phyloP scores from a whole-genome alignment of 1,284 basidiomycete species.

The Anthracocystis panici-leucophaei region DNA sequence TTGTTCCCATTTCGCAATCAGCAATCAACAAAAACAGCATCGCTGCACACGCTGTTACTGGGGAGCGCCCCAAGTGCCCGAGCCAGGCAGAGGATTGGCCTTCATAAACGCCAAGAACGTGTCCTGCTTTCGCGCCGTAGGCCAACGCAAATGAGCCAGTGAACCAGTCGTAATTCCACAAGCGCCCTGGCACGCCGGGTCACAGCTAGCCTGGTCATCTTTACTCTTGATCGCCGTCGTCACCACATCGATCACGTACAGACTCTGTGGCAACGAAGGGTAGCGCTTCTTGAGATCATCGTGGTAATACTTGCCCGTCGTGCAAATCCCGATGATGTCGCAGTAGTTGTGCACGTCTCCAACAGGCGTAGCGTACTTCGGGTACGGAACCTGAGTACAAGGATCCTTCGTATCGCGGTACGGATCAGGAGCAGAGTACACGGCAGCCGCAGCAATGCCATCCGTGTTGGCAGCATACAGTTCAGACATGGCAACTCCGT shows the following conservation, averaged over 20 bases:
- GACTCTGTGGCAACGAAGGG: conserved; percentile 19
- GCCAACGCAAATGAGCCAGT: conserved; percentile 14
- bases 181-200: conserved; percentile 22
- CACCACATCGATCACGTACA: conserved; percentile 23
- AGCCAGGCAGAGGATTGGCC: conserved; percentile 21
- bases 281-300: conserved; percentile 29
- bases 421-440: conserved; percentile 42
- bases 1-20: no score
- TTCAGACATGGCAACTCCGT: conserved; percentile 20
- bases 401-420: conserved; percentile 42
- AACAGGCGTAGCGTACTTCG: conserved; percentile 25
- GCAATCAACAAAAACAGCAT: background rate
- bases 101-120: conserved; percentile 32
- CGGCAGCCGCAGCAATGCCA: conserved; percentile 36
- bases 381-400: conserved; percentile 28
- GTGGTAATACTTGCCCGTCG: conserved; percentile 28
- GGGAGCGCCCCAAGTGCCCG: conserved; percentile 23
- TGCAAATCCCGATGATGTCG: conserved; percentile 34
- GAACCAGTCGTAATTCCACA: conserved; percentile 15
- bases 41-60: background rate
- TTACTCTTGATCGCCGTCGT: conserved; percentile 18
- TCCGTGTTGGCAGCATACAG: conserved; percentile 31
- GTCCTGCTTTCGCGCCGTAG: conserved; percentile 10
- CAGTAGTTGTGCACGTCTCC: conserved; percentile 38
- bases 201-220: conserved; percentile 14